Percentiles rank a stretch among this genome's conserved stretches.
phyloP scores from a whole-genome alignment of 805 yeast species.

The Zygotorulaspora sp. region DNA sequence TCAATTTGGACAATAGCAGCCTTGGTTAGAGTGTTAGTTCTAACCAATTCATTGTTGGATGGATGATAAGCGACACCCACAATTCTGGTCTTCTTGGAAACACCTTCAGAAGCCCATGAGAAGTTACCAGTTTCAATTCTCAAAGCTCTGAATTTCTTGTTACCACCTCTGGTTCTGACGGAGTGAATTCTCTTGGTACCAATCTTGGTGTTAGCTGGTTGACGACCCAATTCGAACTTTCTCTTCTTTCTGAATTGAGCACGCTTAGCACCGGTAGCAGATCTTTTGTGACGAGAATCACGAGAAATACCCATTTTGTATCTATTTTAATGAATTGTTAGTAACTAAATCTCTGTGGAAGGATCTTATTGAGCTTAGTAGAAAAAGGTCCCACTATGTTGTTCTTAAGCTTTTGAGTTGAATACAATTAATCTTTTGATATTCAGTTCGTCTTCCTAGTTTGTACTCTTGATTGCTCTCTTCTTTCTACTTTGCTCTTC shows the following conservation, averaged over 20 bases:
- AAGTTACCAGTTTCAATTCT: constrained; percentile 99
- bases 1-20: constrained; percentile 98
- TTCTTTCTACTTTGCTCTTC: not conserved
- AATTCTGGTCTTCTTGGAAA: constrained; percentile 98
- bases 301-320: constrained; percentile 98
- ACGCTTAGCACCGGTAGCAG: constrained; percentile 99
- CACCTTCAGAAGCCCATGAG: constrained; percentile 99
- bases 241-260: constrained; percentile 99
- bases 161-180: constrained; percentile 99
- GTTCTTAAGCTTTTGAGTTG: no score
- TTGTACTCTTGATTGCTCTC: not conserved
- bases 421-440: no score
- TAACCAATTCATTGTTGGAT: constrained; percentile 98
- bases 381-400: no score
- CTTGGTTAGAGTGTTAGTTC: constrained; percentile 99
- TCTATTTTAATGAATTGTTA: constrained; percentile 21
- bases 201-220: constrained; percentile 98
- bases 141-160: constrained; percentile 99
- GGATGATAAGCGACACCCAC: constrained; percentile 98
- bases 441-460: not conserved
- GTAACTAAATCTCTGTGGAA: constrained; percentile 11
- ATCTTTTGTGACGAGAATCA: constrained; percentile 99
- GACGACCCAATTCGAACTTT: constrained; percentile 99
- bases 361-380: not conserved
- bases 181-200: constrained; percentile 98